Conservation (phyloP, 495 filamentous ascomycete species). For the Sphaerosporella brunnea region DNA sequence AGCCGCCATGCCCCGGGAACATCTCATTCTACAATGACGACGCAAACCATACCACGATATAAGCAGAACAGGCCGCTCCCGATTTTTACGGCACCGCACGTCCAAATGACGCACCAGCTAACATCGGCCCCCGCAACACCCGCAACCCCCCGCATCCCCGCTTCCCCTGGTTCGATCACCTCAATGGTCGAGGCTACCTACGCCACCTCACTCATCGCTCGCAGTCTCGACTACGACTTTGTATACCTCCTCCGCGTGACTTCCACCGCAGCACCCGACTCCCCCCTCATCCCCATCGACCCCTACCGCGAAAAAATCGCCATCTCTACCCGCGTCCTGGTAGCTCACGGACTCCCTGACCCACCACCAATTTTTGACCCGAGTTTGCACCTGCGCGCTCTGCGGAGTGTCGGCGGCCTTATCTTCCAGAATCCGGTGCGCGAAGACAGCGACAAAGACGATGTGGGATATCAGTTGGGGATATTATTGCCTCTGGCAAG, state of each 20-base stretch:
- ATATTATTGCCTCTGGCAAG: slow-evolving; percentile 23
- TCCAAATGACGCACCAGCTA: background rate
- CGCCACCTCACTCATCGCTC: slow-evolving; percentile 27
- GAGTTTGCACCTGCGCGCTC: slow-evolving; percentile 22
- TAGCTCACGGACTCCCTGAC: slow-evolving; percentile 25
- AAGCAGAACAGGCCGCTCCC: slow-evolving; percentile 11
- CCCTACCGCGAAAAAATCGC: slow-evolving; percentile 5
- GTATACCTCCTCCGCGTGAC: slow-evolving; percentile 26
- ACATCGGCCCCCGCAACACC: slow-evolving; percentile 5
- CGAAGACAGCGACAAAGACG: slow-evolving; percentile 16
- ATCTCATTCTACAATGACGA: background rate
- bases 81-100: background rate
- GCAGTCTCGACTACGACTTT: slow-evolving; percentile 25
- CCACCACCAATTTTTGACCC: slow-evolving; percentile 25
- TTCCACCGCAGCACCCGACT: slow-evolving; percentile 2
- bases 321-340: slow-evolving; percentile 24
- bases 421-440: slow-evolving; percentile 22
- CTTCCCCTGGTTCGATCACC: slow-evolving; percentile 20
- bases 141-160: slow-evolving; percentile 3
- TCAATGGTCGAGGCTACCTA: slow-evolving; percentile 24
- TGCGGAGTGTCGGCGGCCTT: slow-evolving; percentile 24
- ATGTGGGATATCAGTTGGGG: slow-evolving; percentile 23
- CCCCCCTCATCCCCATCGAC: background rate
- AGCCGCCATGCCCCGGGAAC: background rate
- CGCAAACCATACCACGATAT: slow-evolving; percentile 1